phyloP scores from a whole-genome alignment of 1,284 basidiomycete species.

The Marasmius oreades region DNA sequence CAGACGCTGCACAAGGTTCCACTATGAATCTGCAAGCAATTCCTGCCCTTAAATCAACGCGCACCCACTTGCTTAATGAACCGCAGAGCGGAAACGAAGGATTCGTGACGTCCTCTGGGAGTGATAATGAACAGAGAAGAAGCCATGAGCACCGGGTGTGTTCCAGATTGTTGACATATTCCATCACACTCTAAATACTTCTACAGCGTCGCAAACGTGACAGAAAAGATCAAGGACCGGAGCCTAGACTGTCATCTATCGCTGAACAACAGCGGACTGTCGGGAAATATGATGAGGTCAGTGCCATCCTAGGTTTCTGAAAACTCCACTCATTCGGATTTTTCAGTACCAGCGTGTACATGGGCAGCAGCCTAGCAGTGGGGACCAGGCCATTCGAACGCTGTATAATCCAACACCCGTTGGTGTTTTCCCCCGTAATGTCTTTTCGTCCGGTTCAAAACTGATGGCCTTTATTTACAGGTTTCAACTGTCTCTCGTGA shows the following conservation, averaged over 20 bases:
- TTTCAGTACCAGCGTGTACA: background rate
- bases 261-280: background rate
- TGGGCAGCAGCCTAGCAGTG: background rate
- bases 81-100: slow-evolving; percentile 1
- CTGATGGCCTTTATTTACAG: background rate
- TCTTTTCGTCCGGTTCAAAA: background rate
- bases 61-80: background rate
- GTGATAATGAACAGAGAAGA: slow-evolving; percentile 5
- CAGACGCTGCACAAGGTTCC: background rate
- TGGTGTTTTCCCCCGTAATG: background rate
- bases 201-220: slow-evolving; percentile 2
- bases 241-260: background rate
- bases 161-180: background rate
- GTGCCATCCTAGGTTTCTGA: background rate
- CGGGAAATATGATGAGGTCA: background rate
- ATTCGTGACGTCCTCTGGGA: slow-evolving; percentile 2
- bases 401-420: background rate
- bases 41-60: background rate
- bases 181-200: background rate
- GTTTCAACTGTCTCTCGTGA: background rate
- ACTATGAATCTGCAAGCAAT: background rate
- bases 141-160: background rate
- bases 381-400: background rate
- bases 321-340: background rate
- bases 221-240: background rate